These are phyloP conservation scores for Mycena epipterygia DNA, from an alignment of 768 basidiomycete genomes.

Conservation along the genomic window DNA sequence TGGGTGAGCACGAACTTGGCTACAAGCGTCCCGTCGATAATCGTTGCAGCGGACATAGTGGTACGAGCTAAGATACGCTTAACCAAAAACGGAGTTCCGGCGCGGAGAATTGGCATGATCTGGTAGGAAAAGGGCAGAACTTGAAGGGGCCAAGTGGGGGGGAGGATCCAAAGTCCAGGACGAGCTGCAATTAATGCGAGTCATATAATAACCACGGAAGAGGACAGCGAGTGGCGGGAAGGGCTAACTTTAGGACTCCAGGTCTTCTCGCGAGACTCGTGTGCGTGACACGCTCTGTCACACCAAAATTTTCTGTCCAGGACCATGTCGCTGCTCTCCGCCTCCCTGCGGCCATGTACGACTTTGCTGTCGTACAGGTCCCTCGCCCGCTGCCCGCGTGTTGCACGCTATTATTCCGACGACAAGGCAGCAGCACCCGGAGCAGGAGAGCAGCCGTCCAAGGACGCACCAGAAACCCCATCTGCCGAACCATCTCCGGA, in stretches of 20 bases:
- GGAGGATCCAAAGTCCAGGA: neutral
- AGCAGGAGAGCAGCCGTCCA: slow-evolving; percentile 21
- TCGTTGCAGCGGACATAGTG: slow-evolving; percentile 58
- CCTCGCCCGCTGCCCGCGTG: slow-evolving; percentile 52
- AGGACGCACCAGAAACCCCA: slow-evolving; percentile 41
- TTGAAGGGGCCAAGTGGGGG: too few relatives aligned
- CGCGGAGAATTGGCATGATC: neutral
- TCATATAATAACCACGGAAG: neutral
- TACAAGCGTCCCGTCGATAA: slow-evolving; percentile 88
- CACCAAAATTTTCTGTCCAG: neutral
- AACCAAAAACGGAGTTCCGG: slow-evolving; percentile 24
- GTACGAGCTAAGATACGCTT: slow-evolving; percentile 29
- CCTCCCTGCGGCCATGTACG: slow-evolving; percentile 71
- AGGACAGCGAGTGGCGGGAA: neutral
- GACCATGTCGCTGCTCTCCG: slow-evolving; percentile 66
- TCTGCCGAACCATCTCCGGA: slow-evolving; percentile 45
- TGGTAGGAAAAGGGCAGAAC: neutral
- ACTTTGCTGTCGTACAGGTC: slow-evolving; percentile 66
- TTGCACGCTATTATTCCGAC: slow-evolving; percentile 72
- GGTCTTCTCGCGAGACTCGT: neutral
- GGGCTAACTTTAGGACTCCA: neutral
- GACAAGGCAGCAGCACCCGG: slow-evolving; percentile 52
- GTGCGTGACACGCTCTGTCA: too few relatives aligned
- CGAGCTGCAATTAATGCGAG: neutral
- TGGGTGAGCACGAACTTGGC: slow-evolving; percentile 77